Evolutionary conservation across 1,284 basidiomycete genomes (phyloP), one percentile per base, ranked within the genome.

Genomic region (Apiotrichum veenhuisii): DNA sequence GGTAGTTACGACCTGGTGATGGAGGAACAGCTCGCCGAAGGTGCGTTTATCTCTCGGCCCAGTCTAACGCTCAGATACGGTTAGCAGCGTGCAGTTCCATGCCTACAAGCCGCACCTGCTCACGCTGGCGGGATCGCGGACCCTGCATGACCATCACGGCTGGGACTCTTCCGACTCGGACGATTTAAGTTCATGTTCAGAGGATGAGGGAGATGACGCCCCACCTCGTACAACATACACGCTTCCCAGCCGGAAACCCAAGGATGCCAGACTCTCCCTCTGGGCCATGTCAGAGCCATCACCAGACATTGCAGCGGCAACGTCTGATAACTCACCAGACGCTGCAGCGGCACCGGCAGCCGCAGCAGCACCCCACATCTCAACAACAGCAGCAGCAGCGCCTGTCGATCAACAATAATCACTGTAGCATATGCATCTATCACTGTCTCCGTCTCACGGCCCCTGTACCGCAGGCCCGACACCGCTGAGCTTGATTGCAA

Each of bases 11-110:
- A 56, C 15, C 27, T 55, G 4, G 41, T 64, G 14, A 59, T 54
- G n/a, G 56, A 65, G 50, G 18, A 50, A 17, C 33, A 49, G 26
- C 36, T 66, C 0, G 58, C 57, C n/a, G 36, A 52, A 3, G 65
- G 67, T 67, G 36, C 46, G 65, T 44, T 20, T 1, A 3, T 25
- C 1, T 26, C 18, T 2, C 12, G 12, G 27, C 30, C n/a, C 3
- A n/a, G 10, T 8, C 55, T 48, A n/a, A 58, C 49, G 20, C 20
- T 20, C 53, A 77, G 75, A 72, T 41, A 66, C 70, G 5, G 61
- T 77, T 17, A 66, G 64, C 33, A 69, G 70, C 4, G 70, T 75
- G 0, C 70, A 74, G 57, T 64, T 74, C 23, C 73, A 76, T 54
- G 70, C 76, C 0, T 70, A 62, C 52, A 50, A 69, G 22, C 73